Evolutionary conservation across 305 asterid genomes (phyloP), one percentile per base, ranked within the genome.

Genomic region (Fraxinus greggii): DNA sequence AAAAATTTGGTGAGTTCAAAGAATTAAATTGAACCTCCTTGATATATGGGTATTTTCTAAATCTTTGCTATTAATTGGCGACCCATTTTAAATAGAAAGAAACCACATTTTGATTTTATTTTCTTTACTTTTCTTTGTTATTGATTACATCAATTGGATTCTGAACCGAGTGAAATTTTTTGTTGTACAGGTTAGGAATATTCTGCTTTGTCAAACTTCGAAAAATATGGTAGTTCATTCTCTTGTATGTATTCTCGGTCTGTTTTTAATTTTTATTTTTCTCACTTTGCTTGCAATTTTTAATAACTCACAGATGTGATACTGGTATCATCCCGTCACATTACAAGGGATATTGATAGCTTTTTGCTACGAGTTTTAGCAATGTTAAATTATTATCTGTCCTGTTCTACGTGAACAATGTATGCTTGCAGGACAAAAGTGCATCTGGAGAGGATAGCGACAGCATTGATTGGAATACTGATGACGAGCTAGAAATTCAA

Each of bases 391-490:
- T 65, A 23, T 42, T 26, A 3, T 24, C 1, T 83, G 45, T 10
- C 40, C 13, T 72, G 48, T 54, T 75, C 31, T 45, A 32, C 38
- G 76, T 51, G 78, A 32, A 51, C 32, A 33, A 80, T 84, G 82
- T 59, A 17, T 6, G 2, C 40, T 26, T 78, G 79, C 89, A 91
- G 94, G 92, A 87, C 35, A 87, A 78, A 40, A 82, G 85, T 84
- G 88, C 79, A 29, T 84, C 91, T 72, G 93, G 84, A 69, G 93
- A 85, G 21, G 94, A 89, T 32, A 75, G 81, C 56, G 86, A 70
- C 21, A 85, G 35, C 75, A n/a, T 94, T 61, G 97, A 93, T 88
- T 94, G 99, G 99, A 89, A 88, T 61, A 86, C 99, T 0, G 99
- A 92, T 70, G 99, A 96, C 6, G 98, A 96, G 29, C 79, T 86